phyloP scores from a whole-genome alignment of 2,329 filamentous ascomycete genomes.

The Neophaeococcomyces mojaviensis region DNA sequence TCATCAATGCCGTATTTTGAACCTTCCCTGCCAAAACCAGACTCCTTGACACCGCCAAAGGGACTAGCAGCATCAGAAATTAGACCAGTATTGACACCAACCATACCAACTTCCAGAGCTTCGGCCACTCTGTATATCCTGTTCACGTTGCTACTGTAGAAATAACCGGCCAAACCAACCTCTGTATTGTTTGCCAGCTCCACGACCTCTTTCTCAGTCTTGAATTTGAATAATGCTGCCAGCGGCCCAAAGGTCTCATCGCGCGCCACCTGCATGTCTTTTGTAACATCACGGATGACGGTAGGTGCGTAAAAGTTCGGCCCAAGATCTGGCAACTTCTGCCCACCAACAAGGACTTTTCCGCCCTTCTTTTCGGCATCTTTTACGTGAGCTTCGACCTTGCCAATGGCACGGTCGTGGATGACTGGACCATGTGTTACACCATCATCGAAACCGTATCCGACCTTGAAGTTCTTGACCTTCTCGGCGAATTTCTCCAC shows the following conservation, averaged over 20 bases:
- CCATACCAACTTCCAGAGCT: constrained; percentile 45
- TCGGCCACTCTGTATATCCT: constrained; percentile 55
- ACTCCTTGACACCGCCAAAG: constrained; percentile 78
- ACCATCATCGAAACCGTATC: constrained; percentile 38
- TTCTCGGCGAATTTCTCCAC: constrained; percentile 48
- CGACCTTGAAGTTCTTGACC: constrained; percentile 44
- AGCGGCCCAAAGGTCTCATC: constrained; percentile 97
- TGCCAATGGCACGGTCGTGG: constrained; percentile 70
- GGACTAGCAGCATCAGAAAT: constrained; percentile 48
- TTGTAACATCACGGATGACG: constrained; percentile 77
- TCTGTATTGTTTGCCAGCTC: constrained; percentile 71
- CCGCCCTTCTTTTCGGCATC: constrained; percentile 74
- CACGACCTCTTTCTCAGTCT: constrained; percentile 82
- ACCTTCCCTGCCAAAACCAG: constrained; percentile 72
- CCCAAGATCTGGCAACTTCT: constrained; percentile 66
- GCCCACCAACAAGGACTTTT: constrained; percentile 66
- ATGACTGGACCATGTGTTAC: constrained; percentile 49
- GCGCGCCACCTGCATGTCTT: constrained; percentile 71
- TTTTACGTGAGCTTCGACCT: constrained; percentile 71
- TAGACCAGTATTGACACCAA: constrained; percentile 63
- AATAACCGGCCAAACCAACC: constrained; percentile 89
- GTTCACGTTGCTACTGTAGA: constrained; percentile 63
- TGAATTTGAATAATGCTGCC: constrained; percentile 80
- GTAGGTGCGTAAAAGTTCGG: constrained; percentile 85
- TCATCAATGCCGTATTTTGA: constrained; percentile 70